Base-by-base conservation (phyloP, 768 basidiomycete species). In the Cystobasidium tubakii region DNA sequence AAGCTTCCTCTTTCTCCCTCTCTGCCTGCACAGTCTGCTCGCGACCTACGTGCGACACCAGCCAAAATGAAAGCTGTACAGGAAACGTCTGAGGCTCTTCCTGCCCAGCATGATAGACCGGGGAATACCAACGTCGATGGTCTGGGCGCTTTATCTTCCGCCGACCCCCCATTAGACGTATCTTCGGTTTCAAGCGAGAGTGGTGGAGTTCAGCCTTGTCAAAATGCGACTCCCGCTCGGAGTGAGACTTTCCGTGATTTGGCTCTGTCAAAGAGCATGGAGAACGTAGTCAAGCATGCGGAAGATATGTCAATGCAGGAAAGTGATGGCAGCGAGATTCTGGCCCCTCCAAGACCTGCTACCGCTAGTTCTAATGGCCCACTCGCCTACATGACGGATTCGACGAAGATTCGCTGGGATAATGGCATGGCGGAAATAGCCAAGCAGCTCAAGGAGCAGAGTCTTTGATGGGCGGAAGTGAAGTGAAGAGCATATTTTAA, bases 211-310 rank as follows among this genome's bases (percentile, higher is more conserved):
- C n/a, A n/a, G n/a, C n/a, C n/a, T 39, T 6, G 15, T 6, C 39
- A 39, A 15, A 6, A 6, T 39, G 39, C 39, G 7, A 13, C 13
- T 31, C 57, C 31, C 25, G 27, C 46, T 25, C 66, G 27, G 17
- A 23, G 27, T 25, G 27, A 3, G 9, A 67, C 66, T 9, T 15
- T 67, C 12, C 4, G 27, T 10, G 29, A 53, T 53, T 36, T 67
- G 10, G 66, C 66, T 3, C 66, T 67, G 21, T 46, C 43, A 27
- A 7, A 43, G 29, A 67, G 23, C 66, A 67, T 67, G 66, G 66
- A 67, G 66, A 53, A 67, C 25, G 53, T 67, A n/a, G 66, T 67
- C 10, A 29, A 31, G 27, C 66, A 29, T n/a, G 66, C 66, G 46
- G 46, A 50, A 7, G 57, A 33, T 3, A 29, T 62, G 25, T 29